These are phyloP conservation scores for Quercus berberidifolia DNA, from an alignment of 306 rosid species.

Conservation along the genomic window DNA sequence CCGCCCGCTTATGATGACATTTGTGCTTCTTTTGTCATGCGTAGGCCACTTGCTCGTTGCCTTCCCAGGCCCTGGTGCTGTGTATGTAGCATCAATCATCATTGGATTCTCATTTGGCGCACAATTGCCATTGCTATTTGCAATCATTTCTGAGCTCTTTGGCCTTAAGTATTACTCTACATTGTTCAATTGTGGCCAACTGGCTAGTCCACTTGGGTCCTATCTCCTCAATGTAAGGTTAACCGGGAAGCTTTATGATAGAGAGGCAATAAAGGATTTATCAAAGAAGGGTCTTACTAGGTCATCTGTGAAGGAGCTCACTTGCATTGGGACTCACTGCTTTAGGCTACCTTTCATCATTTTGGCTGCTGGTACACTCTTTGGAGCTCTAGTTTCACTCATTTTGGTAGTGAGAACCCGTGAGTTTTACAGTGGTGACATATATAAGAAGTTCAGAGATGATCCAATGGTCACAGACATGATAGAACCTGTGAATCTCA, in stretches of 20 bases:
- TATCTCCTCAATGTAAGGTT: constrained; percentile 43
- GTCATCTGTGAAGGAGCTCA: constrained; percentile 33
- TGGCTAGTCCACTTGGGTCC: constrained; percentile 48
- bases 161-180: constrained; percentile 49
- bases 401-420: constrained; percentile 30
- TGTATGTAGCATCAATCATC: constrained; percentile 40
- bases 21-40: constrained; percentile 38
- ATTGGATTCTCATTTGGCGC: constrained; percentile 53
- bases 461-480: not conserved
- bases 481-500: not conserved
- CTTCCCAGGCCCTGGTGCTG: constrained; percentile 38
- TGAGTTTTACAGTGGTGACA: constrained; percentile 26
- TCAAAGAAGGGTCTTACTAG: constrained; percentile 20
- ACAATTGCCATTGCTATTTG: constrained; percentile 40
- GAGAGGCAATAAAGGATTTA: constrained; percentile 31
- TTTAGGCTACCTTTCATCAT: constrained; percentile 27
- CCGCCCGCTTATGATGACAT: constrained; percentile 36
- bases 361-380: constrained; percentile 32
- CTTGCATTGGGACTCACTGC: constrained; percentile 29
- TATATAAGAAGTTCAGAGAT: constrained; percentile 35
- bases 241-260: constrained; percentile 36
- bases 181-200: constrained; percentile 46
- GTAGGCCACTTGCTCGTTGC: constrained; percentile 38
- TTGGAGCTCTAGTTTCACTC: constrained; percentile 31
- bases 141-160: constrained; percentile 54